These are phyloP conservation scores for Nigrospora sphaerica DNA, from an alignment of 2,329 filamentous ascomycete species.

Conservation along the genomic window DNA sequence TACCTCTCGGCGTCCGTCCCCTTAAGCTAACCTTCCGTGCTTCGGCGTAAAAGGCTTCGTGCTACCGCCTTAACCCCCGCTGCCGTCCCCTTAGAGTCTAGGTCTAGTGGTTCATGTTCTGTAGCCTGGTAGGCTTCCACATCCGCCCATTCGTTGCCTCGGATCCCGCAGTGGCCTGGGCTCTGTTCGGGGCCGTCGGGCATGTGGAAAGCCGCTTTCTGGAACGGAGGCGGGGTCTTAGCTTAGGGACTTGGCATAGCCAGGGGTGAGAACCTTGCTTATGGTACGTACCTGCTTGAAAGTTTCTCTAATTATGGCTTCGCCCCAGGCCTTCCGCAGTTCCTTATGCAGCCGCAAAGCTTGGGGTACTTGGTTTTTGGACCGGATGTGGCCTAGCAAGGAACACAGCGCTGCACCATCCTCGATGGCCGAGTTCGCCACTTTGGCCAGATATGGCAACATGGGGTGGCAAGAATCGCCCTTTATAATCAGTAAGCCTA, in stretches of 20 bases:
- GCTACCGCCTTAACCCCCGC: no score
- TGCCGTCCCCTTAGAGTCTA: no score
- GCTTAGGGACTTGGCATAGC: neutral
- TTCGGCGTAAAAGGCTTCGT: no score
- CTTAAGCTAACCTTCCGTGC: no score
- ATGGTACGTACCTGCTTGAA: constrained; percentile 38
- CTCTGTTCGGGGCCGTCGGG: constrained; percentile 48
- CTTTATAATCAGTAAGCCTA: constrained; percentile 18
- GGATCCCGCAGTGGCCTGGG: constrained; percentile 49
- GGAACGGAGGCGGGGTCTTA: neutral
- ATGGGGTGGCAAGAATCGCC: constrained; percentile 60
- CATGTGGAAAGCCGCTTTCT: constrained; percentile 47
- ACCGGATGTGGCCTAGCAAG: constrained; percentile 43
- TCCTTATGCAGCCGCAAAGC: constrained; percentile 36
- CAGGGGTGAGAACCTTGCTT: no score
- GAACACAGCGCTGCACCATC: constrained; percentile 60
- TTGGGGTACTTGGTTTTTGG: constrained; percentile 36
- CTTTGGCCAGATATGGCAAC: constrained; percentile 57
- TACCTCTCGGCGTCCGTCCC: no score
- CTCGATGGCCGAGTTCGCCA: constrained; percentile 61
- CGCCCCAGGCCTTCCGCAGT: constrained; percentile 39
- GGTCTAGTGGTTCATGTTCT: no score
- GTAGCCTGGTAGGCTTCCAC: no score
- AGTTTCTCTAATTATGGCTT: constrained; percentile 53
- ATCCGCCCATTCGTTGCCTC: no score